These are phyloP conservation scores for Isatis lusitanica DNA, from an alignment of 441 rosid species.

Conservation along the genomic window DNA sequence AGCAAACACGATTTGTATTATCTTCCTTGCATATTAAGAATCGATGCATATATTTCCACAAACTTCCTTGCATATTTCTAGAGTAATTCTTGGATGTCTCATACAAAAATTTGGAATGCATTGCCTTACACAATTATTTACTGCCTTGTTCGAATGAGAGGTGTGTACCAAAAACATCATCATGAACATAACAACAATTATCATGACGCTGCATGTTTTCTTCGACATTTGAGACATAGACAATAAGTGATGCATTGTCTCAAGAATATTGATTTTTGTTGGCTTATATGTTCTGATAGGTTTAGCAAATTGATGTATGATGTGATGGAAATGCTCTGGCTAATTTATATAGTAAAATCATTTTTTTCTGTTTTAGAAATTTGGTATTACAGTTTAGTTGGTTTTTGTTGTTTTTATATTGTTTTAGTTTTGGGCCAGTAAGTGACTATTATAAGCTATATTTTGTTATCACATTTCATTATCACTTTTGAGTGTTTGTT, in stretches of 20 bases:
- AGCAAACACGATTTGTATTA: neutral
- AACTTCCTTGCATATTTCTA: neutral
- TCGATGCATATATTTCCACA: conserved; percentile 3
- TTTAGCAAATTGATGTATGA: neutral
- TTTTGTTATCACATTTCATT: no score
- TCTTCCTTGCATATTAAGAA: neutral
- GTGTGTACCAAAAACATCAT: neutral
- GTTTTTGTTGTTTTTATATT: neutral
- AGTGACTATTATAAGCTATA: neutral
- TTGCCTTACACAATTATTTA: neutral
- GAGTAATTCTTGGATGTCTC: neutral
- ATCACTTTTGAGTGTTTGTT: no score
- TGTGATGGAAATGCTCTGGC: neutral
- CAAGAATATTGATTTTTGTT: neutral
- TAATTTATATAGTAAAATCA: neutral
- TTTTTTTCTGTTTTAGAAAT: neutral
- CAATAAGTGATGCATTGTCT: neutral
- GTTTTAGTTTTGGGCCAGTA: neutral
- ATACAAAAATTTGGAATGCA: conserved; percentile 24
- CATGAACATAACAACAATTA: neutral
- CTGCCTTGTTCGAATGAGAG: neutral
- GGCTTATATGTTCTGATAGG: neutral
- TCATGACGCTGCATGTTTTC: neutral
- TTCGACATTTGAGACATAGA: neutral
- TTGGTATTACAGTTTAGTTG: neutral